Percentiles rank a stretch among this genome's conserved stretches.
Conservation (phyloP, 305 asterid genomes). For the Fraxinus xanthoxyloides region DNA sequence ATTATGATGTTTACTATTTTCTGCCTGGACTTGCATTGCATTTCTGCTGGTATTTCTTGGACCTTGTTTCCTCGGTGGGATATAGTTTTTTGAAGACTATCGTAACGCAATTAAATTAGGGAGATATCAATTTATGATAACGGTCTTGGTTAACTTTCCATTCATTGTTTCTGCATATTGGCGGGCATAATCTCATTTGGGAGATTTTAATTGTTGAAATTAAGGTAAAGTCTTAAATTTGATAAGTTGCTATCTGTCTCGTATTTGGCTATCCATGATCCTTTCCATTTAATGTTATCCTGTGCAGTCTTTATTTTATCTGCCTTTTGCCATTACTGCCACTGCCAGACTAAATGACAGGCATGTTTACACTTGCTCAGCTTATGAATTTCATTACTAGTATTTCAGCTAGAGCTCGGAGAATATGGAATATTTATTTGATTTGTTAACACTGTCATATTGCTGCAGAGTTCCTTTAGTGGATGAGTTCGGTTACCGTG, state of each 20-base stretch:
- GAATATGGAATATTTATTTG: slow-evolving; percentile 2
- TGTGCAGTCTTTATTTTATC: too few species aligned
- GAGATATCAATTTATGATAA: neutral
- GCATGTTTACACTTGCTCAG: slow-evolving; percentile 35
- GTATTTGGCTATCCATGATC: neutral
- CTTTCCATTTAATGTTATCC: slow-evolving; percentile 6
- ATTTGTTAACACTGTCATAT: neutral
- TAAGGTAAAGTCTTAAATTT: neutral
- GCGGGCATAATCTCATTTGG: too few species aligned
- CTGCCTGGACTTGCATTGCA: too few species aligned
- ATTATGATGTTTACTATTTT: too few species aligned
- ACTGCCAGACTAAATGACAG: slow-evolving; percentile 84
- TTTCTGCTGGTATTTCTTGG: too few species aligned
- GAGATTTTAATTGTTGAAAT: neutral
- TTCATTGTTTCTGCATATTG: neutral
- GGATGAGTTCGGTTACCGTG: slow-evolving; percentile 69
- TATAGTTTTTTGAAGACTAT: neutral
- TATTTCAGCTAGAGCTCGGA: slow-evolving; percentile 8
- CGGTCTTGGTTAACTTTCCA: neutral
- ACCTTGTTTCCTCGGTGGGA: neutral
- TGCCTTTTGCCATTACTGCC: slow-evolving; percentile 34
- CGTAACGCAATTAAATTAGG: neutral
- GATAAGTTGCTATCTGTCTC: neutral
- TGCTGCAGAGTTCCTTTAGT: slow-evolving; percentile 74
- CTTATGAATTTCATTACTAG: neutral